Evolutionary conservation across 1,139 yeast genomes (phyloP).

Genomic region (Geotrichum europaeum): DNA sequence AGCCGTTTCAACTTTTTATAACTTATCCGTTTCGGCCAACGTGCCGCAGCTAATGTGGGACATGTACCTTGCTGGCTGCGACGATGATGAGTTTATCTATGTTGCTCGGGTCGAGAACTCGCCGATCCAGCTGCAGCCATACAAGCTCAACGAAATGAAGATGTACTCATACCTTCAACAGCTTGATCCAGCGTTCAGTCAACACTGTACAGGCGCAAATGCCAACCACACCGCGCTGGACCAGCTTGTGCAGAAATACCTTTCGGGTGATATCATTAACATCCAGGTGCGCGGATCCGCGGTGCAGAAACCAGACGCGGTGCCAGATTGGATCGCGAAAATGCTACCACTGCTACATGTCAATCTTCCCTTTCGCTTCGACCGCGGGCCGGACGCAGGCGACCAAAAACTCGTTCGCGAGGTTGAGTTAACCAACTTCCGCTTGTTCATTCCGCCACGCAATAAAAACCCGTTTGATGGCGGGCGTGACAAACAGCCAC

Average conservation of each 20-base stretch:
- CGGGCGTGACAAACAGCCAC: slow-evolving; percentile 14
- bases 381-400: slow-evolving; percentile 11
- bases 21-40: slow-evolving; percentile 18
- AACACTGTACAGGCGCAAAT: slow-evolving; percentile 19
- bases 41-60: slow-evolving; percentile 23
- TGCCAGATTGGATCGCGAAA: slow-evolving; percentile 11
- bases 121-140: slow-evolving; percentile 21
- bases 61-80: slow-evolving; percentile 26
- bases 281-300: slow-evolving; percentile 21
- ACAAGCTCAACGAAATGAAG: slow-evolving; percentile 17
- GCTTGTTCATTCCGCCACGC: slow-evolving; percentile 21
- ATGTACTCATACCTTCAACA: slow-evolving; percentile 19
- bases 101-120: slow-evolving; percentile 22
- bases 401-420: slow-evolving; percentile 24
- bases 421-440: slow-evolving; percentile 23
- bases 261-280: slow-evolving; percentile 21
- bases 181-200: slow-evolving; percentile 19
- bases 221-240: slow-evolving; percentile 25
- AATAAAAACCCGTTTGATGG: slow-evolving; percentile 18
- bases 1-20: slow-evolving; percentile 16
- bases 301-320: slow-evolving; percentile 8
- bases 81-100: slow-evolving; percentile 13
- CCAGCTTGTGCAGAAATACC: slow-evolving; percentile 21
- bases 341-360: slow-evolving; percentile 6
- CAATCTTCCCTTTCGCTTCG: slow-evolving; percentile 6